Base-by-base conservation (phyloP, 495 filamentous ascomycete species). In the Hyaloscypha bicolor region DNA sequence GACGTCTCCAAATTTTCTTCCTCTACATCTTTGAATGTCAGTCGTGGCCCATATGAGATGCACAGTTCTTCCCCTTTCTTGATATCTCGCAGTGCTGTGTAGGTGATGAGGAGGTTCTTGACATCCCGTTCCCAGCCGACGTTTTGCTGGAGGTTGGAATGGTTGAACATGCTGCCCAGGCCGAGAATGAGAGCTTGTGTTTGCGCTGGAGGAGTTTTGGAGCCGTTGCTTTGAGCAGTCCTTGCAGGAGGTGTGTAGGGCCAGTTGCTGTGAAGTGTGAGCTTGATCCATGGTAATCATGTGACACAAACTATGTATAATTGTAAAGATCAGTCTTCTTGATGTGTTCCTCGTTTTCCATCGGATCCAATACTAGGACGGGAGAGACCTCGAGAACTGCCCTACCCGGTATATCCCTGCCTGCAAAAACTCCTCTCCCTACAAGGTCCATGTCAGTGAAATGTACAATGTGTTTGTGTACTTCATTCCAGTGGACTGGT, bases 131-230 rank as follows among this genome's bases (percentile, higher is more conserved):
- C 75, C 81, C 83, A 87, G 6, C 76, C 82, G 4, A 87, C 82
- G 67, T 87, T 88, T 65, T 87, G 84, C 21, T 73, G 62, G 19
- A 68, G 63, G 0, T 67, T 71, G 2, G 82, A 83, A 67, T 88
- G 86, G 67, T 88, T 88, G 75, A 88, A 86, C 79, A 87, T 81
- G 39, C 76, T 79, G 31, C 86, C 86, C 3, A 88, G 74, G 6
- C 85, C 84, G 11, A 87, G 76, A 29, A 85, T 72, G 12, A 87
- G 68, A n/a, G 86, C 86, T 73, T 88, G 83, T 5, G 69, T 71
- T 48, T 21, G 33, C 70, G 61, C 71, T 58, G 53, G 69, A 14
- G 59, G 63, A 16, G 31, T 8, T 65, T 66, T 72, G 21, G 72
- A 45, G 16, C 9, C 31, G n/a, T 2, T 60, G n/a, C 6, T 11